Percentiles rank a stretch among this genome's conserved stretches.
Conservation (phyloP, 2,329 filamentous ascomycete genomes). For the Shiraia bambusicola region DNA sequence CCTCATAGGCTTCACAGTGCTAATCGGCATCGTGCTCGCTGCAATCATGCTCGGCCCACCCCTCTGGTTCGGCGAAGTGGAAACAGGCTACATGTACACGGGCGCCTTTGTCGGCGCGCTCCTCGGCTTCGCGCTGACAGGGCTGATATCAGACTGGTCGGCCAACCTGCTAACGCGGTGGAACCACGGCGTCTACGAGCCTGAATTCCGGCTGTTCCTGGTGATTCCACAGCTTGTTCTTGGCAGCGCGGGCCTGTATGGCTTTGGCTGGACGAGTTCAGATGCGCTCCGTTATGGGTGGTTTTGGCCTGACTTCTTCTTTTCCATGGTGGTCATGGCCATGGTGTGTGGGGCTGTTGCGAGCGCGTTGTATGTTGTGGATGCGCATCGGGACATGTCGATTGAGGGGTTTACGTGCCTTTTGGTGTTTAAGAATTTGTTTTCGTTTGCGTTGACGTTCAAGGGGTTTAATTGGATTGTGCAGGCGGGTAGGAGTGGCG, state of each 20-base stretch:
- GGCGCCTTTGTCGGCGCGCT: conserved; percentile 84
- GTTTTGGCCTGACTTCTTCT: conserved; percentile 76
- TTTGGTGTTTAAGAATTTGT: conserved; percentile 92
- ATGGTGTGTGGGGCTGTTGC: conserved; percentile 92
- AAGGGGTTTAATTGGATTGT: conserved; percentile 83
- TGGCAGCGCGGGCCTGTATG: conserved; percentile 76
- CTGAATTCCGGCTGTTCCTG: conserved; percentile 83
- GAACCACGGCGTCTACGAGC: conserved; percentile 84
- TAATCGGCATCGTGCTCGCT: conserved; percentile 80
- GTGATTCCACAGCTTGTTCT: conserved; percentile 80
- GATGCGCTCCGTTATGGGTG: conserved; percentile 66
- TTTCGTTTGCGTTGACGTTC: conserved; percentile 82
- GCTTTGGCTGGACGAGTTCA: conserved; percentile 74
- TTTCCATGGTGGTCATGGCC: conserved; percentile 78
- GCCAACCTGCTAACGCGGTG: conserved; percentile 68
- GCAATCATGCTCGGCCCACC: conserved; percentile 80
- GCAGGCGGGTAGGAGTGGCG: conserved; percentile 47
- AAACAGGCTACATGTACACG: conserved; percentile 78
- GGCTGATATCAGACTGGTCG: conserved; percentile 70
- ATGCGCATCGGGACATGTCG: conserved; percentile 83
- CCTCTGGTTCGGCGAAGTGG: conserved; percentile 78
- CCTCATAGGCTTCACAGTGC: conserved; percentile 93
- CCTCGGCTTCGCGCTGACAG: conserved; percentile 74
- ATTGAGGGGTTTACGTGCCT: conserved; percentile 88
- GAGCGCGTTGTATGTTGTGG: conserved; percentile 83